Evolutionary conservation across 225 moss, liverwort and hornwort species (phyloP), one percentile per base, ranked within the genome.

Genomic region (Ulota crispa): DNA sequence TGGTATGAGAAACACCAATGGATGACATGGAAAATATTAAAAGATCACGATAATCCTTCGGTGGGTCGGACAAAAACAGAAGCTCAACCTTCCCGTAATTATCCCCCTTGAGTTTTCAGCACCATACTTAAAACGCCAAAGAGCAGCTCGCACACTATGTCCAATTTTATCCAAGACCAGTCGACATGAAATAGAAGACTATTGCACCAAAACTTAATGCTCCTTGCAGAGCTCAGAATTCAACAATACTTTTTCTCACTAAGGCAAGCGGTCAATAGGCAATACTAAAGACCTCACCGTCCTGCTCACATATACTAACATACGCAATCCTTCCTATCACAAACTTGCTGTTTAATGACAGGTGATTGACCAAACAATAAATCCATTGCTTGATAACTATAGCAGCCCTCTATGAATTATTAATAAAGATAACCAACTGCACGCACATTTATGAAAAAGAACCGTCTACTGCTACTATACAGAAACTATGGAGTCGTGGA

Each of bases 391-490:
- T 70, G 62, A 70, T 55, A 71, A 42, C 83, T 23, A 50, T 55
- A 72, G 77, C 53, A 61, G 28, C 24, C 78, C 32, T 55, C 32
- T 55, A 53, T 12, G 15, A 52, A 28, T 27, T 63, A 64, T 64
- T 31, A 16, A 18, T 45, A 72, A 3, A 56, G 47, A 65, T 18
- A 67, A 59, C 30, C 50, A 39, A 77, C 14, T 55, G 60, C 70
- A 64, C 23, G 61, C 28, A 50, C 19, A 74, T 42, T 42, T 21
- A 81, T 47, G 14, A 16, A 50, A 30, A 70, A 65, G 32, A 16
- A 50, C 31, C 67, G 55, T 23, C 42, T 54, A 64, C 41, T 73
- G 39, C 69, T 84, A 80, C 18, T 82, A 72, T 84, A 84, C 86
- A 84, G 50, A 36, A 50, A 55, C 39, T 78, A 74, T 74, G 23